Evolutionary conservation across 1,284 basidiomycete species (phyloP).

Genomic region (Limonomyces culmigenus): DNA sequence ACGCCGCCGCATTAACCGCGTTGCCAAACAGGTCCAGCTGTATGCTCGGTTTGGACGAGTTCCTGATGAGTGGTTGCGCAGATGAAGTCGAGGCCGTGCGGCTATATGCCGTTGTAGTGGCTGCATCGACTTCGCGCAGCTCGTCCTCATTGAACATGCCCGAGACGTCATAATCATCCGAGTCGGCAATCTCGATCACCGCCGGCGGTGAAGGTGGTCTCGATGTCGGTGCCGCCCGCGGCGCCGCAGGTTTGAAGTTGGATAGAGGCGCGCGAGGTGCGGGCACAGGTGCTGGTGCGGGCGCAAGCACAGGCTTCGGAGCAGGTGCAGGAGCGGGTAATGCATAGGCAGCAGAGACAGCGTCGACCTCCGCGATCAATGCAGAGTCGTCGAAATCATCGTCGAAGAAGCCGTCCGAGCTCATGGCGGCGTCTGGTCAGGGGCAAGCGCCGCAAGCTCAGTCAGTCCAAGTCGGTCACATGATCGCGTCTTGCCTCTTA

Average conservation of each 20-base stretch:
- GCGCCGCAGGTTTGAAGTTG: constrained; percentile 38
- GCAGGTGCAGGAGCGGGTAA: constrained; percentile 12
- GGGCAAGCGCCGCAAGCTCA: too few species aligned
- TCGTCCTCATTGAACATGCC: too few species aligned
- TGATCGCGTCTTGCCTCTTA: too few species aligned
- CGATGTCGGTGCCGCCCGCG: constrained; percentile 33
- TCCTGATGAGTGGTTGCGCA: too few species aligned
- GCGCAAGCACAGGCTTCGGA: constrained; percentile 16
- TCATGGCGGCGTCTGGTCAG: constrained; percentile 38
- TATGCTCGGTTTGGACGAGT: too few species aligned
- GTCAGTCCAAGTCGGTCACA: too few species aligned
- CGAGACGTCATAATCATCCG: too few species aligned
- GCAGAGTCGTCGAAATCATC: constrained; percentile 37
- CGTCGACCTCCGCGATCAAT: constrained; percentile 37
- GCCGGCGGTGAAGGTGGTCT: too few species aligned
- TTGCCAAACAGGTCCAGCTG: constrained; percentile 31
- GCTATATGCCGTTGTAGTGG: too few species aligned
- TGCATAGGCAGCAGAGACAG: constrained; percentile 38
- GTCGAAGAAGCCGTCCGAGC: constrained; percentile 52
- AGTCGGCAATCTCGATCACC: too few species aligned
- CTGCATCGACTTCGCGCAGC: too few species aligned
- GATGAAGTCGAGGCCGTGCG: too few species aligned
- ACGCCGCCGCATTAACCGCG: constrained; percentile 21
- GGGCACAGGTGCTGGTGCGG: constrained; percentile 3
- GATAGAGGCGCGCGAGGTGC: constrained; percentile 18